Base-by-base conservation (phyloP, 306 rosid species). In the Calophaca sinica region DNA sequence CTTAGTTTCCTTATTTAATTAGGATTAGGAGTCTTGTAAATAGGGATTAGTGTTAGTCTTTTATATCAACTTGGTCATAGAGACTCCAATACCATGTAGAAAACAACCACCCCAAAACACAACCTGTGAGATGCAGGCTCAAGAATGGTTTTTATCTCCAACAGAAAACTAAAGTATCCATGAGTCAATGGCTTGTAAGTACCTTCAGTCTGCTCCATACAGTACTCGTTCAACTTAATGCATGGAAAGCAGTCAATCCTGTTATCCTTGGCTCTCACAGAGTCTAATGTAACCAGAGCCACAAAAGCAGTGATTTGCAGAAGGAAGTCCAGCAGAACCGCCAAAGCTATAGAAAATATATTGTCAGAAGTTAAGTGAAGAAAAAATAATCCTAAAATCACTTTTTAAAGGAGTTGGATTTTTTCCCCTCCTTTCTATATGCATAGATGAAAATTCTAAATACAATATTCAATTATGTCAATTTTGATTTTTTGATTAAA, bases 161-260 rank as follows among this genome's bases (percentile, higher is more conserved):
- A 68, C 28, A 59, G 28, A 54, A 66, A 73, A 45, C 4, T n/a
- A 62, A 44, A 48, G 44, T 20, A 83, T 41, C 6, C 79, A 67
- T 38, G 59, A 54, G 52, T 68, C 12, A 44, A 80, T 45, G 73
- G 58, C 58, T 55, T 2, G 14, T 38, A 38, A 45, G 58, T 87
- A 94, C 98, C 98, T 84, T 84, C 89, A 85, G 62, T 83, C 45
- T 82, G 82, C 76, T 84, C 94, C 36, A 26, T 44, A 75, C 85
- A 80, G 41, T 85, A 78, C 51, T 79, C 33, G 70, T 89, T 80
- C 63, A 86, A 67, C 87, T 88, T 85, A 74, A 94, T 75, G 87
- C 98, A 94, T 33, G 98, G 98, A 62, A 94, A 87, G 84, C 98
- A 94, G 77, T 94, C 98, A 48, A 91, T 44, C 86, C 98, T 87